Evolutionary conservation across 192 early-diverging fungal species (phyloP).

Genomic region (Backusella westeae): DNA sequence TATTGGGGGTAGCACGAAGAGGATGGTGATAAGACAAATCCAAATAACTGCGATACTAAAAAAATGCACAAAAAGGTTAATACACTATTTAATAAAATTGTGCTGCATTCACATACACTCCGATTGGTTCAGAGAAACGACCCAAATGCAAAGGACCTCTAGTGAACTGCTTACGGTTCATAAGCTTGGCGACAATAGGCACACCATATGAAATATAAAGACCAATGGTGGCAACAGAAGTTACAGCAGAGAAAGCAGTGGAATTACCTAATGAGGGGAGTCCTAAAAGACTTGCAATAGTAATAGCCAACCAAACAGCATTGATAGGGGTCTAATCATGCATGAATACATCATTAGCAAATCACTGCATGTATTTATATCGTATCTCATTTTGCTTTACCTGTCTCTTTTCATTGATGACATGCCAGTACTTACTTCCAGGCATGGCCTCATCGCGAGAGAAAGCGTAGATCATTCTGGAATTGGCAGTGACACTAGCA

Average conservation of each 20-base stretch:
- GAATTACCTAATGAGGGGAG: constrained; percentile 37
- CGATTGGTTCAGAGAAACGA: not conserved
- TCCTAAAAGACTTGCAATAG: constrained; percentile 39
- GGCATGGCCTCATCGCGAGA: constrained; percentile 54
- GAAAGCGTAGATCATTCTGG: constrained; percentile 55
- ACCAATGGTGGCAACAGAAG: constrained; percentile 52
- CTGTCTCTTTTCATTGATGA: constrained; percentile 37
- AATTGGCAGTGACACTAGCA: constrained; percentile 48
- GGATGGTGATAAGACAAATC: not conserved
- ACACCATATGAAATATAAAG: constrained; percentile 50
- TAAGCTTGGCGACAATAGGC: constrained; percentile 25
- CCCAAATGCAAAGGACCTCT: constrained; percentile 15
- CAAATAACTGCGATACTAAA: not conserved
- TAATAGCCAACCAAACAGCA: constrained; percentile 46
- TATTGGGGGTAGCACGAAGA: not conserved
- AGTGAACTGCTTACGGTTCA: constrained; percentile 21
- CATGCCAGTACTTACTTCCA: constrained; percentile 40
- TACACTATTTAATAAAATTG: not conserved
- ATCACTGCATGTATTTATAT: not conserved
- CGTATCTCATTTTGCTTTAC: not conserved
- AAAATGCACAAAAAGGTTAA: not conserved
- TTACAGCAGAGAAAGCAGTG: constrained; percentile 48
- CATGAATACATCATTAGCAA: too few relatives aligned
- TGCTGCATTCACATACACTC: not conserved
- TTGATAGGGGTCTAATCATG: constrained; percentile 35